These are phyloP conservation scores for Arthrobotrys conoides DNA, from an alignment of 2,329 filamentous ascomycete species.

Conservation along the genomic window DNA sequence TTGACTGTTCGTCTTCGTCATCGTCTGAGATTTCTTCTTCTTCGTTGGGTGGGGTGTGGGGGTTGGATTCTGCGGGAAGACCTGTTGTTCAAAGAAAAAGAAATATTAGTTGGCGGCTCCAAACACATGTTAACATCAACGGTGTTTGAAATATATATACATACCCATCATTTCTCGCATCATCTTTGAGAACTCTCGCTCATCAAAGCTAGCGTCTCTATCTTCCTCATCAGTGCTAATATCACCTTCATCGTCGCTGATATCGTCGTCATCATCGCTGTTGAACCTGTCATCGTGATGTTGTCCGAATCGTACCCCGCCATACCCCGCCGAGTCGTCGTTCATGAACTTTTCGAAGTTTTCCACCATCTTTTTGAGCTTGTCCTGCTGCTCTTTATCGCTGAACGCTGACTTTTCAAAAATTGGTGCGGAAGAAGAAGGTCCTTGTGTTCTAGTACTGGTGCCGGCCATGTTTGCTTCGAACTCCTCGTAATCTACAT, in stretches of 20 bases:
- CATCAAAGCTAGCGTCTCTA: constrained; percentile 78
- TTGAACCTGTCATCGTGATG: constrained; percentile 75
- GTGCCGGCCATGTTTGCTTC: constrained; percentile 80
- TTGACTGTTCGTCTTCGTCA: constrained; percentile 74
- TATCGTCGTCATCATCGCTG: constrained; percentile 72
- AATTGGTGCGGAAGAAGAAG: constrained; percentile 49
- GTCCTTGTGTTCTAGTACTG: constrained; percentile 59
- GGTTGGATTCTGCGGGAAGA: constrained; percentile 56
- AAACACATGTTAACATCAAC: constrained; percentile 8
- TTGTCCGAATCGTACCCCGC: constrained; percentile 78
- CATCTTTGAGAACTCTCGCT: constrained; percentile 85
- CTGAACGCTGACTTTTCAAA: constrained; percentile 71
- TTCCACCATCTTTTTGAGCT: constrained; percentile 90
- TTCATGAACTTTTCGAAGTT: constrained; percentile 94
- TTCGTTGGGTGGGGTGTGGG: constrained; percentile 43
- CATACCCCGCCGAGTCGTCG: constrained; percentile 79
- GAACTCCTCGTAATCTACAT: constrained; percentile 91
- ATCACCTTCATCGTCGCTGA: constrained; percentile 69
- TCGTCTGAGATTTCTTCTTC: constrained; percentile 65
- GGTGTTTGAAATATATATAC: constrained; percentile 45
- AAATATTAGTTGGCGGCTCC: constrained; percentile 5
- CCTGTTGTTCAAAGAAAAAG: constrained; percentile 26
- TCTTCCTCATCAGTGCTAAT: constrained; percentile 73
- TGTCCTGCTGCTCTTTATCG: constrained; percentile 77
- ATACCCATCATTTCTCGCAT: constrained; percentile 94